phyloP scores from a whole-genome alignment of 495 filamentous ascomycete species.

The Penicillium arizonense region DNA sequence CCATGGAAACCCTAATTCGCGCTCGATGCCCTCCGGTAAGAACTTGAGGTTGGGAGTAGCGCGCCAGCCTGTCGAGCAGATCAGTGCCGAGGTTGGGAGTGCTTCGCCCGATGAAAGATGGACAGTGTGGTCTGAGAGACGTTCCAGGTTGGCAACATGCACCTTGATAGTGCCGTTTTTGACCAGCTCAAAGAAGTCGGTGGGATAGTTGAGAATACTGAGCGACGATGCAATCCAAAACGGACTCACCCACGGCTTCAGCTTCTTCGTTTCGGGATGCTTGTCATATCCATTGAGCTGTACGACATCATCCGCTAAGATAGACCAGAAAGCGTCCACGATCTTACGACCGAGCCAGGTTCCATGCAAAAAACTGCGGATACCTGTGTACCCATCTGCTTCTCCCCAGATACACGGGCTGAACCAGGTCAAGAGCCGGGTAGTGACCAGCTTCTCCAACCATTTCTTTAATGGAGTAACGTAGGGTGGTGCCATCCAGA shows the following conservation, averaged over 20 bases:
- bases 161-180: conserved; percentile 57
- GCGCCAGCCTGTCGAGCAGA: conserved; percentile 70
- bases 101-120: conserved; percentile 55
- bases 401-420: conserved; percentile 62
- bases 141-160: conserved; percentile 59
- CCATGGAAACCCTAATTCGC: conserved; percentile 40
- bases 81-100: conserved; percentile 58
- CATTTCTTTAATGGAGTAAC: conserved; percentile 60
- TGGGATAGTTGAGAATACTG: conserved; percentile 69
- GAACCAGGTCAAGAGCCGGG: conserved; percentile 63
- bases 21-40: conserved; percentile 47
- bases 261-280: conserved; percentile 62
- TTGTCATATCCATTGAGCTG: conserved; percentile 56
- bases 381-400: conserved; percentile 44
- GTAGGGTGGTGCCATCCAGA: conserved; percentile 66
- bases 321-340: conserved; percentile 65
- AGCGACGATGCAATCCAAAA: conserved; percentile 64
- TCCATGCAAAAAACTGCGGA: conserved; percentile 61
- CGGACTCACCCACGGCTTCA: conserved; percentile 61
- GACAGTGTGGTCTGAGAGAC: conserved; percentile 47
- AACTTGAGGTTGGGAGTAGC: conserved; percentile 62
- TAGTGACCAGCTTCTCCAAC: conserved; percentile 65
- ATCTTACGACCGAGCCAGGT: conserved; percentile 66
- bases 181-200: conserved; percentile 62
- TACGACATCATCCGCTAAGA: conserved; percentile 59